Base-by-base conservation (phyloP, 1,139 yeast species). In the Spencermartinsiella ligniputridi region DNA sequence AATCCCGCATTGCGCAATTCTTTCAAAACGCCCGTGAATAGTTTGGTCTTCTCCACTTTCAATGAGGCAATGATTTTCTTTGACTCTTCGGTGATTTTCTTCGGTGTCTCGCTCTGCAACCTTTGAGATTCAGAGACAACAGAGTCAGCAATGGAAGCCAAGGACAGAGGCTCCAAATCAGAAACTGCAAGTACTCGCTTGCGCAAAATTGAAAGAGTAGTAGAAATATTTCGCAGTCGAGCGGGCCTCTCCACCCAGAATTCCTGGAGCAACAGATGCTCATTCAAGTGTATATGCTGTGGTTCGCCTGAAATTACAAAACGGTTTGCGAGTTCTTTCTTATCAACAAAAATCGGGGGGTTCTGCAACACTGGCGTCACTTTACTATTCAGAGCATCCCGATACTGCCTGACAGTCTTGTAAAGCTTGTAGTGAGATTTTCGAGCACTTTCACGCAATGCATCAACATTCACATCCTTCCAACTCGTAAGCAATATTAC, bases 381-480 rank as follows among this genome's bases (percentile, higher is more conserved):
- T 1, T 79, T 74, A 21, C 72, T 72, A 3, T 74, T 64, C 17
- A 92, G 65, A 32, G 84, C 57, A 2, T 75, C 75, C 41, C 98
- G 78, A 62, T 87, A 92, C 61, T 88, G 89, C 51, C 92, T 76
- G 8, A 92, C 85, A 47, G 87, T 64, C 65, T 89, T 92, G 74
- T 83, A 92, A 47, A 94, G 78, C 55, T 74, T 80, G 52, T 81
- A 78, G 61, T 94, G 98, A 0, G 97, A 89, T 44, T 83, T 78
- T 53, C 87, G 80, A 3, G 98, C 92, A 67, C 96, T 87, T 64
- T 90, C 97, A 55, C 87, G 88, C 55, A 94, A 74, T 0, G 98
- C 96, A 60, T 84, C 95, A 39, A 89, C 80, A 58, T 94, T 94
- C 11, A 90, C 92, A 66, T 94, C 99, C 57, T 90, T 89, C 97